Base-by-base conservation (phyloP, 139 green algal genomes). In the Chloropicon primus region DNA sequence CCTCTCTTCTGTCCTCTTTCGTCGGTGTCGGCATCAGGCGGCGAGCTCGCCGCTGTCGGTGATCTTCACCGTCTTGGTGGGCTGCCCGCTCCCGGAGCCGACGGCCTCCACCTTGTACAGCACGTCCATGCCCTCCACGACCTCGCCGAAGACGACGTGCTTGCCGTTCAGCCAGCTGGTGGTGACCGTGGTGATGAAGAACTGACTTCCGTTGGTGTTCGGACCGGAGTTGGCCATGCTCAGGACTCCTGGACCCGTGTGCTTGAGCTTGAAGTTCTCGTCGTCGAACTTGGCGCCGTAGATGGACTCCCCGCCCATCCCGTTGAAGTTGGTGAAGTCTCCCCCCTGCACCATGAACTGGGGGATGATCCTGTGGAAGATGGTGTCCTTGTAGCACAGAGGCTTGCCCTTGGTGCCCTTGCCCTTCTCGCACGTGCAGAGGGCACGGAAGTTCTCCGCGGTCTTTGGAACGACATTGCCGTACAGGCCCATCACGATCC, bases 81-180 rank as follows among this genome's bases (percentile, higher is more conserved):
- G 87, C 75, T 88, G 91, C 74, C 94, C 94, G 71, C 79, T 88
- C 28, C 78, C 54, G 27, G 75, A 87, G 74, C 95, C 95, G 1
- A 90, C 22, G 0, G 78, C 86, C 86, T 99, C 95, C 26, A 99
- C 84, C 84, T 93, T 92, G 72, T 90, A 86, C 72, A 98, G 92
- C 1, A 98, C 82, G 76, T 97, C 92, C 93, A 97, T 96, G 78
- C 94, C 94, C 74, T 97, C 89, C 10, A 97, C 72, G 10, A 78
- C 74, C 74, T 78, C 54, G 27, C 74, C 74, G 22, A 78, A 78
- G 27, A 78, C 74, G 74, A 29, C 27, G 74, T 78, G 74, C 74
- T 71, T 78, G 5, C 74, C 74, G 74, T 78, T 25, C 10, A 78
- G 74, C 24, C 27, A 29, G 2, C 27, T 23, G 24, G 24, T 25